Evolutionary conservation across 192 early-diverging fungal species (phyloP).

Genomic region (Coemansia sp.): DNA sequence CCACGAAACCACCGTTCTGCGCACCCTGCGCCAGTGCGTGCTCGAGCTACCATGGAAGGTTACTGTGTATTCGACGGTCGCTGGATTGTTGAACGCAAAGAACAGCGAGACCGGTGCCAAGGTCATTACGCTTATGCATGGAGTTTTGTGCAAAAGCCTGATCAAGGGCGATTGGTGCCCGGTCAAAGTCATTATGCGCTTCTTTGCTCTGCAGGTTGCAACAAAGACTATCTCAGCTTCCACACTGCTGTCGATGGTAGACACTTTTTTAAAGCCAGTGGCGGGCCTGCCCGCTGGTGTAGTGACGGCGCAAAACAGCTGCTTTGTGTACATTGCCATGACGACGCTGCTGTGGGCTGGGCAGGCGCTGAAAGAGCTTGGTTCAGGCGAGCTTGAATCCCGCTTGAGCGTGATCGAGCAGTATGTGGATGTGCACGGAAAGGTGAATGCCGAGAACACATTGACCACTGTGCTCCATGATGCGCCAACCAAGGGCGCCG

Average conservation of each 20-base stretch:
- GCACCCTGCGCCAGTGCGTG: constrained; percentile 54
- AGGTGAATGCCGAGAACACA: constrained; percentile 12
- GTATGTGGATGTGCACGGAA: constrained; percentile 30
- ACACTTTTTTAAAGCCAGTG: constrained; percentile 61
- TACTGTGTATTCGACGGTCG: constrained; percentile 73
- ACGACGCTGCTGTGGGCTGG: constrained; percentile 79
- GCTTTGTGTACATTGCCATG: constrained; percentile 72
- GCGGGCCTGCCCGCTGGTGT: constrained; percentile 5
- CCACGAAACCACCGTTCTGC: constrained; percentile 61
- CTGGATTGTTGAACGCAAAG: constrained; percentile 79
- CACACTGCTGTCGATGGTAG: constrained; percentile 65
- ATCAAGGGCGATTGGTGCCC: constrained; percentile 62
- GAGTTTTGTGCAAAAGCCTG: constrained; percentile 60
- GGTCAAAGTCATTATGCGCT: constrained; percentile 76
- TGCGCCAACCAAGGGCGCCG: constrained; percentile 28
- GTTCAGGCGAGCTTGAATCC: constrained; percentile 28
- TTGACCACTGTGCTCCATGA: constrained; percentile 40
- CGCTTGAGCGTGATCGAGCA: constrained; percentile 15
- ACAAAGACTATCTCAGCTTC: constrained; percentile 70
- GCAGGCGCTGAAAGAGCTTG: constrained; percentile 19
- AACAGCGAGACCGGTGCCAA: constrained; percentile 62
- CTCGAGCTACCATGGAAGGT: constrained; percentile 48
- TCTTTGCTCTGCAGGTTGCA: constrained; percentile 77
- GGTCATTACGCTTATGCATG: constrained; percentile 62
- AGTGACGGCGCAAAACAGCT: constrained; percentile 54